phyloP scores from a whole-genome alignment of 768 basidiomycete species.

The Tephrocybe sp. region DNA sequence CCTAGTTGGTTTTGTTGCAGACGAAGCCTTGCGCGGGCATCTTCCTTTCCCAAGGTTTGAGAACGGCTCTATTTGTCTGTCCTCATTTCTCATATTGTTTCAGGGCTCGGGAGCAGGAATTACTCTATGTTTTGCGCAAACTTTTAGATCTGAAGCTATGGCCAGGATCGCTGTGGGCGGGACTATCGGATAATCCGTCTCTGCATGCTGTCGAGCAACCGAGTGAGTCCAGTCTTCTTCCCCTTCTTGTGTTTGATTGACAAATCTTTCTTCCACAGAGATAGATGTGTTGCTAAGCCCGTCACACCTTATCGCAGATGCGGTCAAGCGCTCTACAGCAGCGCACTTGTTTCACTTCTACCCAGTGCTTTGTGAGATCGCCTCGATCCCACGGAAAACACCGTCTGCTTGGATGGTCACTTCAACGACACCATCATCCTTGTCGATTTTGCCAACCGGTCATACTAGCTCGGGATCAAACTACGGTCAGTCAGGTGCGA shows the following conservation, averaged over 20 bases:
- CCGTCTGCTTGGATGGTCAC: conserved; percentile 65
- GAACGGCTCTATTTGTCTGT: neutral
- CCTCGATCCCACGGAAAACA: conserved; percentile 64
- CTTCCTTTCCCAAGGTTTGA: conserved; percentile 83
- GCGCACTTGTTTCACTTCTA: conserved; percentile 93
- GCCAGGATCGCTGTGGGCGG: conserved; percentile 77
- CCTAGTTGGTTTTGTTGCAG: conserved; percentile 77
- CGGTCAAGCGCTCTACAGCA: conserved; percentile 69
- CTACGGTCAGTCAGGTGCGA: conserved; percentile 9
- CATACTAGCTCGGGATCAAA: conserved; percentile 8
- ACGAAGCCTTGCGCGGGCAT: conserved; percentile 80
- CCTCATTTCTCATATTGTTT: neutral
- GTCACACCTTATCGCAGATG: conserved; percentile 61
- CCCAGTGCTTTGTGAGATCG: conserved; percentile 74
- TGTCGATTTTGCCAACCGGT: conserved; percentile 5
- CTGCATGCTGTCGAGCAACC: conserved; percentile 55
- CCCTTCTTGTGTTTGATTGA: conserved; percentile 2
- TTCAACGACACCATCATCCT: conserved; percentile 9
- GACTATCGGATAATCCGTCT: conserved; percentile 65
- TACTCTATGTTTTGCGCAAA: conserved; percentile 81
- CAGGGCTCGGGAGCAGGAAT: conserved; percentile 86
- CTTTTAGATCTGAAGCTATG: conserved; percentile 72
- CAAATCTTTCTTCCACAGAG: conserved; percentile 25
- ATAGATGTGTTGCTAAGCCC: conserved; percentile 46
- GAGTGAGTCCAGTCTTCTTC: conserved; percentile 36